These are phyloP conservation scores for Kwoniella sp. DNA, from an alignment of 768 basidiomycete genomes.

Conservation along the genomic window DNA sequence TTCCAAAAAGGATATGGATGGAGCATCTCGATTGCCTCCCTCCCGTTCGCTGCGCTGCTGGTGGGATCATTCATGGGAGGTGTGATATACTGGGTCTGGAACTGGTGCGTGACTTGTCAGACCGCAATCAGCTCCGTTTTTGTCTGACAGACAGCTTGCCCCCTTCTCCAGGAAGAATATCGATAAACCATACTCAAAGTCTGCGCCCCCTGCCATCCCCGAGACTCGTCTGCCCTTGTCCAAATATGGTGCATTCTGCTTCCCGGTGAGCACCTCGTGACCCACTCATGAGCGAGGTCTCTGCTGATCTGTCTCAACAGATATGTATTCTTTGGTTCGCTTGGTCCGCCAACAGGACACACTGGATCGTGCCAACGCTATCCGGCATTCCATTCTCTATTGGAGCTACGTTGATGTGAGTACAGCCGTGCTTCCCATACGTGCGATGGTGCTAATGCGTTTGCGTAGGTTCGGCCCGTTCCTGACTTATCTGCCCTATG, in stretches of 20 bases:
- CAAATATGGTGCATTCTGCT: slow-evolving; percentile 21
- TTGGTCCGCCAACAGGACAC: slow-evolving; percentile 44
- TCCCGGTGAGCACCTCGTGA: slow-evolving; percentile 23
- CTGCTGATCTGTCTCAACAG: neutral
- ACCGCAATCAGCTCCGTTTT: neutral
- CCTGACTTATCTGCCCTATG: slow-evolving; percentile 39
- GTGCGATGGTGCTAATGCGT: neutral
- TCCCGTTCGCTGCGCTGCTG: slow-evolving; percentile 47
- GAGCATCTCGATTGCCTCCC: slow-evolving; percentile 29
- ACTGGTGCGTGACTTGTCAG: slow-evolving; percentile 16
- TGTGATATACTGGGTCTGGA: slow-evolving; percentile 29
- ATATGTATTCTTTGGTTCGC: slow-evolving; percentile 50
- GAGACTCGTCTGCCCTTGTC: slow-evolving; percentile 23
- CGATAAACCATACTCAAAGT: slow-evolving; percentile 1
- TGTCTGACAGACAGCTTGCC: too few species aligned
- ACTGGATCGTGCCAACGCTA: slow-evolving; percentile 46
- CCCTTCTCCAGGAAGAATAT: neutral
- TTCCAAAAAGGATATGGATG: slow-evolving; percentile 45
- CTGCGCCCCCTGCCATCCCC: slow-evolving; percentile 2
- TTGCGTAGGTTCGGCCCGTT: slow-evolving; percentile 33
- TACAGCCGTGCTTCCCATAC: neutral
- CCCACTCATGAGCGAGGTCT: neutral
- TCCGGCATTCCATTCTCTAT: slow-evolving; percentile 36
- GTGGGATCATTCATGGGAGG: slow-evolving; percentile 33
- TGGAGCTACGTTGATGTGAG: slow-evolving; percentile 32